A percentile compares a stretch with the other conserved stretches of the same genome.
Conservation (phyloP, 2,329 filamentous ascomycete genomes). For the Nemania bipapillata region DNA sequence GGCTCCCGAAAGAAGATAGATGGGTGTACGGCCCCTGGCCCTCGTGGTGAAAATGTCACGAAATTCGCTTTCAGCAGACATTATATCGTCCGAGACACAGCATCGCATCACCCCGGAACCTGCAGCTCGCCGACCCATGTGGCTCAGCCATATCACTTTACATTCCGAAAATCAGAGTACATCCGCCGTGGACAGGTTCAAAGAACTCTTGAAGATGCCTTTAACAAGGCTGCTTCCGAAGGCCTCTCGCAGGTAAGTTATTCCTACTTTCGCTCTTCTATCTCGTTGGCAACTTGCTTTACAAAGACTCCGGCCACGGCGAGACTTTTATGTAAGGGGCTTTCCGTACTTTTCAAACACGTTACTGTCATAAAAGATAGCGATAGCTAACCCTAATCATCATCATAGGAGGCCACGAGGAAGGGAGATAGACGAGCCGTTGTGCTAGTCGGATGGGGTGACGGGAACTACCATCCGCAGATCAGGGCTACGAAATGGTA, state of each 20-base stretch:
- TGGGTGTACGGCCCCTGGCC: conserved; percentile 24
- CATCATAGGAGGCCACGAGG: background rate
- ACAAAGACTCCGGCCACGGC: background rate
- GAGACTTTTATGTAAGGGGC: background rate
- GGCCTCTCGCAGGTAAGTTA: conserved; percentile 5
- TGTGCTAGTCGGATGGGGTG: conserved; percentile 31
- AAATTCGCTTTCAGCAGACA: conserved; percentile 17
- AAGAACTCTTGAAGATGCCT: conserved; percentile 17
- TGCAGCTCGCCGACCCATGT: conserved; percentile 18
- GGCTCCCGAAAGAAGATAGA: background rate
- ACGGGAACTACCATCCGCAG: conserved; percentile 10
- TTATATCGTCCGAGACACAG: conserved; percentile 34
- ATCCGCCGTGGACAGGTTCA: conserved; percentile 1
- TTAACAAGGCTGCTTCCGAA: conserved; percentile 3
- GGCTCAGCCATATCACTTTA: conserved; percentile 37
- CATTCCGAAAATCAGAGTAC: conserved; percentile 27
- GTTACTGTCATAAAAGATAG: background rate
- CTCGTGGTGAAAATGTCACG: conserved; percentile 32
- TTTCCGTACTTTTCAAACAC: background rate
- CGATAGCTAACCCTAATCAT: background rate
- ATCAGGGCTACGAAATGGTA: conserved; percentile 29
- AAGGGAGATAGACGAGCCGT: conserved; percentile 14
- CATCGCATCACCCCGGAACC: conserved; percentile 31
- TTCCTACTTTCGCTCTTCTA: background rate
- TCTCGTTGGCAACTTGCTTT: background rate